These are phyloP conservation scores for Mycena epipterygia DNA, from an alignment of 768 basidiomycete genomes.

Conservation along the genomic window DNA sequence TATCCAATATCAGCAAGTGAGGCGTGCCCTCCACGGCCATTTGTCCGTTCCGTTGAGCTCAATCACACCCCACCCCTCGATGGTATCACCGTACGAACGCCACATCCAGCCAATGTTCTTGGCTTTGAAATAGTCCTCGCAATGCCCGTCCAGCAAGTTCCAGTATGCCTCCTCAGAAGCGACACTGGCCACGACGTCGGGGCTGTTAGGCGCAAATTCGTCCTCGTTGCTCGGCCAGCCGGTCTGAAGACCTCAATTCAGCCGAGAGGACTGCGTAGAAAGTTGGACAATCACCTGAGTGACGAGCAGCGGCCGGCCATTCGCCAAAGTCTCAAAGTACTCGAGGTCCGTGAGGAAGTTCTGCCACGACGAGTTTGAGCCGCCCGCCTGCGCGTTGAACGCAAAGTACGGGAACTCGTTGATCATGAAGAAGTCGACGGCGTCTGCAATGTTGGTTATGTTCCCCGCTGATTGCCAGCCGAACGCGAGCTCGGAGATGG, in stretches of 20 bases:
- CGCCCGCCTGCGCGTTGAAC: slow-evolving; percentile 31
- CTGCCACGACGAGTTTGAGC: slow-evolving; percentile 21
- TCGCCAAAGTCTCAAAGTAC: slow-evolving; percentile 30
- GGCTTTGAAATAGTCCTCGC: slow-evolving; percentile 32
- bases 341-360: slow-evolving; percentile 30
- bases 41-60: slow-evolving; percentile 30
- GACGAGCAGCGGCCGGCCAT: slow-evolving; percentile 31
- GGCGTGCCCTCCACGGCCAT: slow-evolving; percentile 29
- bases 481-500: slow-evolving; percentile 32
- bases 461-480: slow-evolving; percentile 34
- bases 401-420: slow-evolving; percentile 36
- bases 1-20: slow-evolving; percentile 9
- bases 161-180: slow-evolving; percentile 30
- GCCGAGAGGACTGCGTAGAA: slow-evolving; percentile 7
- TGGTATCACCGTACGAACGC: slow-evolving; percentile 30
- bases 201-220: slow-evolving; percentile 34
- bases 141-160: slow-evolving; percentile 30
- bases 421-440: slow-evolving; percentile 36
- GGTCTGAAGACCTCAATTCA: slow-evolving; percentile 25
- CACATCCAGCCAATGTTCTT: slow-evolving; percentile 36
- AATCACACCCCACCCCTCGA: slow-evolving; percentile 34
- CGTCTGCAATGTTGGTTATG: slow-evolving; percentile 25
- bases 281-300: slow-evolving; percentile 27
- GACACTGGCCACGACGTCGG: slow-evolving; percentile 30
- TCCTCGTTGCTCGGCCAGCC: slow-evolving; percentile 37